Evolutionary conservation across 345 rosid species (phyloP).

Genomic region (Salix brachista): DNA sequence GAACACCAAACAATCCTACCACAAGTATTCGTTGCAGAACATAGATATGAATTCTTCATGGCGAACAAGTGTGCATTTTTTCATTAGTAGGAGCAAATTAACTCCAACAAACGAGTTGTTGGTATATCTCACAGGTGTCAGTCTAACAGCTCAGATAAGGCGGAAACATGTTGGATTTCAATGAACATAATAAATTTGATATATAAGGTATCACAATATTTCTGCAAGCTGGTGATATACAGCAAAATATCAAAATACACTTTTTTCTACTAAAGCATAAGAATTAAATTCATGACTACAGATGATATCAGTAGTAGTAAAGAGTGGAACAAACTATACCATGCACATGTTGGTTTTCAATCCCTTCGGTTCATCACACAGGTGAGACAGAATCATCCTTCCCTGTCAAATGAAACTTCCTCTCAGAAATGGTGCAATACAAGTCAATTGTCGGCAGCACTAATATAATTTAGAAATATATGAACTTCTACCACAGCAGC

Average conservation of each 20-base stretch:
- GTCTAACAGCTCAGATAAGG: neutral
- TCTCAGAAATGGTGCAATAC: slow-evolving; percentile 12
- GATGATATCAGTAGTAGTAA: neutral
- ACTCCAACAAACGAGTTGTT: neutral
- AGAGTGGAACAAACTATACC: slow-evolving; percentile 45
- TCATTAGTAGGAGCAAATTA: neutral
- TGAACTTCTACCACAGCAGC: neutral
- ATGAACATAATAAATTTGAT: neutral
- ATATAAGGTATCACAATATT: neutral
- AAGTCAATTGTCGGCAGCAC: neutral
- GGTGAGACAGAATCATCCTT: slow-evolving; percentile 97
- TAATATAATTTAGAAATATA: neutral
- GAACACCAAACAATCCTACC: neutral
- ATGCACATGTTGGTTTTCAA: slow-evolving; percentile 97
- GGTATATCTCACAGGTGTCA: neutral
- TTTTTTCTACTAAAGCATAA: neutral
- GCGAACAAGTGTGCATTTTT: neutral
- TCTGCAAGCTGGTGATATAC: neutral
- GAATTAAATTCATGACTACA: neutral
- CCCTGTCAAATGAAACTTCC: slow-evolving; percentile 56
- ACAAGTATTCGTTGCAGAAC: neutral
- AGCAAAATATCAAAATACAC: neutral
- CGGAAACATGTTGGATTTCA: neutral
- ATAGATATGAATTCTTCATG: neutral
- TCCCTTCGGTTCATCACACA: slow-evolving; percentile 99